A percentile compares a stretch with the other conserved stretches of the same genome.
These are phyloP conservation scores for Candida tallmaniae DNA, from an alignment of 805 yeast genomes.

Conservation along the genomic window DNA sequence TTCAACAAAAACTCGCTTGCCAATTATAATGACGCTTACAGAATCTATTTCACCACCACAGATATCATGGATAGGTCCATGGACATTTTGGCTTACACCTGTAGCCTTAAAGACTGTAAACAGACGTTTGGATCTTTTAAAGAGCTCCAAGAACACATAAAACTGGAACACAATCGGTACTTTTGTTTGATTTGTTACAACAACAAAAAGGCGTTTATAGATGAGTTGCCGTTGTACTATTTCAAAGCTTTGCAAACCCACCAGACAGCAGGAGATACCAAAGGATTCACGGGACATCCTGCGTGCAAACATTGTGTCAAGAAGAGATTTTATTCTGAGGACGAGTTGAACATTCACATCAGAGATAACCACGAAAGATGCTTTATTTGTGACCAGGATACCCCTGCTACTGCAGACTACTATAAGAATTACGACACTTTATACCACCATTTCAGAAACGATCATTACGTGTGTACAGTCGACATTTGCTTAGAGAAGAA, in stretches of 20 bases:
- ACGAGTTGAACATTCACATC: slow-evolving; percentile 79
- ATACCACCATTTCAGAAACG: slow-evolving; percentile 65
- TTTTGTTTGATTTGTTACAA: slow-evolving; percentile 74
- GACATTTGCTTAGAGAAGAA: slow-evolving; percentile 79
- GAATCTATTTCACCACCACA: slow-evolving; percentile 56
- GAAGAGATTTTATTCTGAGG: slow-evolving; percentile 77
- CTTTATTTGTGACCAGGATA: slow-evolving; percentile 74
- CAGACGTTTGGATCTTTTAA: slow-evolving; percentile 47
- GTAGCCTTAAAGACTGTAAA: slow-evolving; percentile 44
- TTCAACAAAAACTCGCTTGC: slow-evolving; percentile 27
- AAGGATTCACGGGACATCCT: slow-evolving; percentile 88
- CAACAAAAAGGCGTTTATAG: slow-evolving; percentile 73
- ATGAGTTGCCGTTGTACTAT: slow-evolving; percentile 62
- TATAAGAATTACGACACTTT: slow-evolving; percentile 73
- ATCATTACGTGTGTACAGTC: slow-evolving; percentile 75
- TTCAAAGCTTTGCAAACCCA: slow-evolving; percentile 64
- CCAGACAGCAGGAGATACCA: slow-evolving; percentile 65
- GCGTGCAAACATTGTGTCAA: slow-evolving; percentile 75
- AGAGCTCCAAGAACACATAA: slow-evolving; percentile 61
- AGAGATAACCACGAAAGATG: slow-evolving; percentile 85
- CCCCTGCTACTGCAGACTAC: slow-evolving; percentile 57
- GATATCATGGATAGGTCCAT: slow-evolving; percentile 47
- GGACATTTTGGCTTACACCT: slow-evolving; percentile 48
- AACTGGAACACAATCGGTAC: slow-evolving; percentile 54
- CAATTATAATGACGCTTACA: slow-evolving; percentile 40